Percentiles rank a stretch among this genome's conserved stretches.
Conservation (phyloP, 495 filamentous ascomycete genomes). For the Sordaria brevicollis region DNA sequence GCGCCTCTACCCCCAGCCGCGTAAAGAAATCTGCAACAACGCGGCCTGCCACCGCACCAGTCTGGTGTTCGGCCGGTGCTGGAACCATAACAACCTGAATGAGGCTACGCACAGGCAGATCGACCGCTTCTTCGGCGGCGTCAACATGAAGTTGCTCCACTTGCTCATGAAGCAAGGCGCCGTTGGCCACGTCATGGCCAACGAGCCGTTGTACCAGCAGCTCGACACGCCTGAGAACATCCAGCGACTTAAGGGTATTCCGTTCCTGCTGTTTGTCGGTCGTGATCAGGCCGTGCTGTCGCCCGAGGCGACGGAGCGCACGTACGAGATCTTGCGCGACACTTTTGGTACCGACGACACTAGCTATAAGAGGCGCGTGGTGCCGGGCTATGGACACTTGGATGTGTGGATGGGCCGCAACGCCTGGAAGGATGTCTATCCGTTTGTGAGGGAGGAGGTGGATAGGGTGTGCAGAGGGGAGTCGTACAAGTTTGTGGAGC, state of each 20-base stretch:
- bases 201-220: constrained; percentile 31
- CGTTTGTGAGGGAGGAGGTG: constrained; percentile 45
- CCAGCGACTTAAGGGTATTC: constrained; percentile 40
- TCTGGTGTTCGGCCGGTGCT: constrained; percentile 54
- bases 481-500: constrained; percentile 29
- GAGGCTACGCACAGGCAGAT: constrained; percentile 52
- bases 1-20: constrained; percentile 47
- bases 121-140: constrained; percentile 50
- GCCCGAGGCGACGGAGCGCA: constrained; percentile 46
- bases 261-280: constrained; percentile 49
- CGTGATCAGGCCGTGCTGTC: constrained; percentile 49
- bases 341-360: constrained; percentile 33
- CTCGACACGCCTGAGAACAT: constrained; percentile 43
- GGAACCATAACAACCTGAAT: constrained; percentile 56
- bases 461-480: constrained; percentile 36
- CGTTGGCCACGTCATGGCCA: constrained; percentile 41
- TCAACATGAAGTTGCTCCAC: constrained; percentile 48
- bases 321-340: constrained; percentile 46
- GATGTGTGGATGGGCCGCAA: constrained; percentile 57
- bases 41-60: constrained; percentile 49
- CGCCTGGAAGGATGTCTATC: constrained; percentile 54
- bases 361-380: constrained; percentile 41
- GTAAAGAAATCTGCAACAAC: constrained; percentile 51
- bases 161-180: constrained; percentile 48
- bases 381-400: constrained; percentile 56